Conservation (phyloP, 1,284 basidiomycete genomes). For the Trametes versicolor region DNA sequence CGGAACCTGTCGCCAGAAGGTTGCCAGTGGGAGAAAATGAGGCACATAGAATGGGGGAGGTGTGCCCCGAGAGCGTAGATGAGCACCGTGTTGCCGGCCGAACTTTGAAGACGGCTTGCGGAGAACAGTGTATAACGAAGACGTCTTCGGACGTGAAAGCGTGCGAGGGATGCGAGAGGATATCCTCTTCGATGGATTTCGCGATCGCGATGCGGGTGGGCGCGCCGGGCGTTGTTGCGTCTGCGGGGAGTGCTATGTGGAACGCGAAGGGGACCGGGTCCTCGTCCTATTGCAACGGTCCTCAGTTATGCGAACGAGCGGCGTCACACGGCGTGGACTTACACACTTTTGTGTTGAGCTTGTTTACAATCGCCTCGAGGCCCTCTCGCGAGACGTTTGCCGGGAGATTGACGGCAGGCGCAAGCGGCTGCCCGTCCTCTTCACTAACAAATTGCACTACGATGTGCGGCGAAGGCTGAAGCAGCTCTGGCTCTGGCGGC, state of each 20-base stretch:
- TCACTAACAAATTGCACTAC: constrained; percentile 93
- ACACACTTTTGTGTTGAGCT: constrained; percentile 76
- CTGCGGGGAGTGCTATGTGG: constrained; percentile 77
- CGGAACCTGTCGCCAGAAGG: constrained; percentile 93
- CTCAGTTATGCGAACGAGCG: constrained; percentile 4
- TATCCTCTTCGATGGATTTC: constrained; percentile 83
- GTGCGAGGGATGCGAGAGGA: constrained; percentile 75
- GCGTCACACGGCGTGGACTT: background rate
- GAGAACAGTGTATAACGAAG: constrained; percentile 88
- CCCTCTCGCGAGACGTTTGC: constrained; percentile 88
- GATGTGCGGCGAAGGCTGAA: constrained; percentile 71
- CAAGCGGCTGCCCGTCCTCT: constrained; percentile 82
- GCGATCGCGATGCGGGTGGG: constrained; percentile 83
- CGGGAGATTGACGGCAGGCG: constrained; percentile 88
- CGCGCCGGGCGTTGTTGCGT: constrained; percentile 60
- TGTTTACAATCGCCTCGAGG: constrained; percentile 88
- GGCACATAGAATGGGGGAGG: constrained; percentile 94
- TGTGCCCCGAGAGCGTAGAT: constrained; percentile 91
- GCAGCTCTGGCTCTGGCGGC: constrained; percentile 66
- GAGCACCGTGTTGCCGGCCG: constrained; percentile 94
- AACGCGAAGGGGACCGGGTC: constrained; percentile 93
- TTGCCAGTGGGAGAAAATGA: constrained; percentile 95
- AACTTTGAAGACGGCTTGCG: constrained; percentile 96
- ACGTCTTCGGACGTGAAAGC: constrained; percentile 88
- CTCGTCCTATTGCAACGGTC: constrained; percentile 64